These are phyloP conservation scores for Mycena vitilis DNA, from an alignment of 768 basidiomycete species.

Conservation along the genomic window DNA sequence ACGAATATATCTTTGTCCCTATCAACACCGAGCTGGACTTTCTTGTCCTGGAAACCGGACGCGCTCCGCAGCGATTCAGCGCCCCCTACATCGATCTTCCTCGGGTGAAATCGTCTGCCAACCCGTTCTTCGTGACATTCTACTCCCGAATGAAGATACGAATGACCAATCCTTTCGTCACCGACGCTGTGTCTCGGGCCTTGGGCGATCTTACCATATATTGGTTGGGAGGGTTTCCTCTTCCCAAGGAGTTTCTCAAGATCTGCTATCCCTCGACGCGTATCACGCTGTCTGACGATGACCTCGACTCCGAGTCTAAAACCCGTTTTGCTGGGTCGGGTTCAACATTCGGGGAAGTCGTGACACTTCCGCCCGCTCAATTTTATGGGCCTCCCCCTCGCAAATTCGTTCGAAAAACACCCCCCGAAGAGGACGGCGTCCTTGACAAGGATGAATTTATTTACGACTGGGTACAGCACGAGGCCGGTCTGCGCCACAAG, in stretches of 20 bases:
- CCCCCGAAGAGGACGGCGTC: neutral
- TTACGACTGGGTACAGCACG: neutral
- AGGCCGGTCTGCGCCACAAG: neutral
- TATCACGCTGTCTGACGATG: neutral
- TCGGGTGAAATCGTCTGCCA: constrained; percentile 5
- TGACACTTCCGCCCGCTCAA: neutral
- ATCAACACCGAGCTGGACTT: constrained; percentile 1
- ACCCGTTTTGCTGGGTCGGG: too few species aligned
- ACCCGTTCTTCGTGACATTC: constrained; percentile 12
- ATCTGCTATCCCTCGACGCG: constrained; percentile 2
- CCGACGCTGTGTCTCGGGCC: neutral
- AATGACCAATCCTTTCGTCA: neutral
- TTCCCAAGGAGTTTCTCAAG: neutral
- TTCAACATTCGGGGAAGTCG: neutral
- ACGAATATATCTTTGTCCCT: constrained; percentile 11
- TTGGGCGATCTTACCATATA: neutral
- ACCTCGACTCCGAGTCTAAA: too few species aligned
- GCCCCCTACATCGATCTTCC: constrained; percentile 1
- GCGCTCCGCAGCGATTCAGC: neutral
- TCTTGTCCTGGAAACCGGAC: neutral
- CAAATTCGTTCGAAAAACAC: too few species aligned
- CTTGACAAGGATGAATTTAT: constrained; percentile 6
- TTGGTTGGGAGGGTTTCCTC: neutral
- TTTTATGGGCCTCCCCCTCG: too few species aligned
- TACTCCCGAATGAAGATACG: neutral